These are phyloP conservation scores for Fusarium devonianum DNA, from an alignment of 2,329 filamentous ascomycete species.

Conservation along the genomic window DNA sequence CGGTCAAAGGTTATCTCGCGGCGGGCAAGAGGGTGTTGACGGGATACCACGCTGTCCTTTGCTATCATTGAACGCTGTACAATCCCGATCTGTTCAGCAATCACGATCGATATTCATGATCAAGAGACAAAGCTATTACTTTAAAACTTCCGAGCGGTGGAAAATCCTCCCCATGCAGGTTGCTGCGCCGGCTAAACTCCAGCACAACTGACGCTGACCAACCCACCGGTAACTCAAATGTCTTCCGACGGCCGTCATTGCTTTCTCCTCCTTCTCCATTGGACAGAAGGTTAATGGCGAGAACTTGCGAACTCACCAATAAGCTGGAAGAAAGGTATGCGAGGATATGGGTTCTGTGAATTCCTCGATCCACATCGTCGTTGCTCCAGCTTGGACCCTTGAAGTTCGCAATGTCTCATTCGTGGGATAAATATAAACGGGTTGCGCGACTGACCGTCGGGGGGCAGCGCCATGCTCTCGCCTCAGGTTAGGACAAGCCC, in stretches of 20 bases:
- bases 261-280: conserved; percentile 16
- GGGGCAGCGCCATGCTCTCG: conserved; percentile 9
- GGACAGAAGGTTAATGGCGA: conserved; percentile 3
- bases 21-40: background rate
- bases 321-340: conserved; percentile 2
- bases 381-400: conserved; percentile 2
- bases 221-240: conserved; percentile 11
- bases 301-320: background rate
- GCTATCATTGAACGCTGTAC: background rate
- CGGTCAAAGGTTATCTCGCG: conserved; percentile 1
- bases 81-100: background rate
- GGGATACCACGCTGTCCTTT: conserved; percentile 3
- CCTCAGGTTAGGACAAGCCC: conserved; percentile 25
- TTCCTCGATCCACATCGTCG: conserved; percentile 8
- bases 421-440: conserved; percentile 28
- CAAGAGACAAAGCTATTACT: background rate
- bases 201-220: conserved; percentile 21
- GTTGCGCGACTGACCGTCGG: conserved; percentile 6
- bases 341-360: conserved; percentile 8
- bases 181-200: conserved; percentile 22
- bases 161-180: conserved; percentile 10
- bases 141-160: conserved; percentile 25
- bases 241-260: no score
- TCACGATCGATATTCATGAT: conserved; percentile 4
- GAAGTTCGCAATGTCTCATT: conserved; percentile 19